phyloP scores from a whole-genome alignment of 129 eudicot genomes.

The Flaveria robusta region DNA sequence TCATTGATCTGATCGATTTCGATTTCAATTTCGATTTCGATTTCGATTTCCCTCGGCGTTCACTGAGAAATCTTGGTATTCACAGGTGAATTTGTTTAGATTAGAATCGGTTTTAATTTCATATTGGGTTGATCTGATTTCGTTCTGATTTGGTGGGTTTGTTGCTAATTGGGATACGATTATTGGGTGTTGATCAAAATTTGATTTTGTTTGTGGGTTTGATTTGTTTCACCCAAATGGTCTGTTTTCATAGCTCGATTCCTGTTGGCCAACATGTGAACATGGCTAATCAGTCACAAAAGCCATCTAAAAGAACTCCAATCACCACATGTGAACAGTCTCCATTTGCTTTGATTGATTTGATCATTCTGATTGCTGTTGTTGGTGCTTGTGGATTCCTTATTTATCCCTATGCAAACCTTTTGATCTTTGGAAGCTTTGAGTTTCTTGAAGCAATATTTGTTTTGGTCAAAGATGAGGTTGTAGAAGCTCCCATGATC shows the following conservation, averaged over 20 bases:
- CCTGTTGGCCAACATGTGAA: slow-evolving; percentile 60
- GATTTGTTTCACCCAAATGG: slow-evolving; percentile 57
- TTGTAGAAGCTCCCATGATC: slow-evolving; percentile 51
- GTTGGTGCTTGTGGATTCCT: slow-evolving; percentile 64
- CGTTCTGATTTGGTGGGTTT: slow-evolving; percentile 35
- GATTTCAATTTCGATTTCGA: no score
- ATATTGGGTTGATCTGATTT: slow-evolving; percentile 44
- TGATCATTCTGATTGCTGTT: slow-evolving; percentile 69
- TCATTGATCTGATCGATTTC: slow-evolving; percentile 18
- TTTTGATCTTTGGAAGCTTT: slow-evolving; percentile 24
- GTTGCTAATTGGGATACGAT: slow-evolving; percentile 25
- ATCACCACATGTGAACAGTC: slow-evolving; percentile 60
- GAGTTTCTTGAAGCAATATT: slow-evolving; percentile 38
- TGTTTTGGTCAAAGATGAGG: slow-evolving; percentile 47
- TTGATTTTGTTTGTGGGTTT: slow-evolving; percentile 29
- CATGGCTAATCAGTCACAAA: slow-evolving; percentile 48
- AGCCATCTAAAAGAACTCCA: slow-evolving; percentile 20
- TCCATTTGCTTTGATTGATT: slow-evolving; percentile 65
- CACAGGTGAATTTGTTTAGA: slow-evolving; percentile 20
- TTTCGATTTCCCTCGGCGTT: background rate
- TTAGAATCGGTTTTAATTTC: background rate
- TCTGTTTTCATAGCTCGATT: slow-evolving; percentile 55
- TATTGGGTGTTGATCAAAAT: slow-evolving; percentile 39
- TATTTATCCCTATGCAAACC: slow-evolving; percentile 50
- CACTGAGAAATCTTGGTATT: slow-evolving; percentile 14